Evolutionary conservation across 176 grass and related monocot genomes (phyloP).

Genomic region (Oryza rufipogon): DNA sequence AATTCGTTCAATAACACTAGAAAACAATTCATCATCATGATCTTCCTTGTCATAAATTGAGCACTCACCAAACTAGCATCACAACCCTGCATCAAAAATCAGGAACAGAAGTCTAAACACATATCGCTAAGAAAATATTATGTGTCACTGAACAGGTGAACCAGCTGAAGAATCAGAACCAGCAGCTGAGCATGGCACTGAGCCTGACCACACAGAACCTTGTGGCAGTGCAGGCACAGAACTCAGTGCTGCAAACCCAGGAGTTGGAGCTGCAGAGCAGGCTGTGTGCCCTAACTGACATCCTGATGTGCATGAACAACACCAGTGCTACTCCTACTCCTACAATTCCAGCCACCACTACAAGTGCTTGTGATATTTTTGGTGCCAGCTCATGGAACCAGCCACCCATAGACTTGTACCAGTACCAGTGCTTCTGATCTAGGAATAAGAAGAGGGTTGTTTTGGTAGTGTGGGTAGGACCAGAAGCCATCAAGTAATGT

Average conservation of each 20-base stretch:
- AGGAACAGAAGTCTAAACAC: not conserved
- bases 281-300: conserved; percentile 60
- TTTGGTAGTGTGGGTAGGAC: conserved; percentile 44
- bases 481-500: conserved; percentile 33
- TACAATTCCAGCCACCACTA: not conserved
- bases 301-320: conserved; percentile 44
- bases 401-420: conserved; percentile 41
- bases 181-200: conserved; percentile 42
- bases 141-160: conserved; percentile 37
- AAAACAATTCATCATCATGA: not conserved
- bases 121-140: not conserved
- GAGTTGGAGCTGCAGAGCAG: conserved; percentile 64
- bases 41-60: not conserved
- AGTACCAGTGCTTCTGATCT: conserved; percentile 53
- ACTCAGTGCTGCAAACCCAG: conserved; percentile 74
- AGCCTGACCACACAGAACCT: conserved; percentile 45
- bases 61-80: not conserved
- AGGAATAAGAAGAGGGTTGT: conserved; percentile 27
- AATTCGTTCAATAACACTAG: conserved; percentile 7
- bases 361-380: conserved; percentile 39
- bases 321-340: not conserved
- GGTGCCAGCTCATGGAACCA: conserved; percentile 43
- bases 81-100: not conserved
- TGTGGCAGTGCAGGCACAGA: conserved; percentile 57
- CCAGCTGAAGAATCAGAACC: conserved; percentile 51